Conservation (phyloP, 2,329 filamentous ascomycete genomes). For the Xylaria polymorpha region DNA sequence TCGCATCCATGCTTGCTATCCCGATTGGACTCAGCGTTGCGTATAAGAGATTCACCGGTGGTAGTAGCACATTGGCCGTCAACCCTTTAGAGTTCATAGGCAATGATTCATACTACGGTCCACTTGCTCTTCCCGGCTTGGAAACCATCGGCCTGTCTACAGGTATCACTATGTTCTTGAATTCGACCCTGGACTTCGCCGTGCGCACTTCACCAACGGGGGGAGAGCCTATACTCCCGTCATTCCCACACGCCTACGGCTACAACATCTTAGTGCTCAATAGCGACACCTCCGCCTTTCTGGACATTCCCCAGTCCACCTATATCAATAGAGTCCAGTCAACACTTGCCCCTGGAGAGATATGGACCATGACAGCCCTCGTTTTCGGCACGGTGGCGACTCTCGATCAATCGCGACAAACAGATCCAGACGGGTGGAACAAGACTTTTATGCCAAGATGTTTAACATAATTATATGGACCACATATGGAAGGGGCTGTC, state of each 20-base stretch:
- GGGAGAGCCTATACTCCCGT: not conserved
- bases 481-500: too few relatives aligned
- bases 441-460: too few relatives aligned
- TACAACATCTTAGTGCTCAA: not conserved
- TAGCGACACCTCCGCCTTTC: not conserved
- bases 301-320: not conserved
- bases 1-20: not conserved
- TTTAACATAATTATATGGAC: too few relatives aligned
- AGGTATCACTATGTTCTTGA: not conserved
- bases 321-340: not conserved
- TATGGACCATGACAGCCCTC: not conserved
- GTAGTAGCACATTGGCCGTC: not conserved
- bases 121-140: not conserved
- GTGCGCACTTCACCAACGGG: not conserved
- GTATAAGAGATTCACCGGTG: not conserved
- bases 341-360: not conserved
- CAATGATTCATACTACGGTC: not conserved
- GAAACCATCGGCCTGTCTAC: rapidly evolving
- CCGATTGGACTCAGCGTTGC: not conserved
- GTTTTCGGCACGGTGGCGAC: not conserved
- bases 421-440: not conserved
- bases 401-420: not conserved
- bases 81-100: not conserved
- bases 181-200: not conserved
- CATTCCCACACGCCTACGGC: not conserved